These are phyloP conservation scores for Nicotiana knightiana DNA, from an alignment of 257 asterid genomes.

Conservation along the genomic window DNA sequence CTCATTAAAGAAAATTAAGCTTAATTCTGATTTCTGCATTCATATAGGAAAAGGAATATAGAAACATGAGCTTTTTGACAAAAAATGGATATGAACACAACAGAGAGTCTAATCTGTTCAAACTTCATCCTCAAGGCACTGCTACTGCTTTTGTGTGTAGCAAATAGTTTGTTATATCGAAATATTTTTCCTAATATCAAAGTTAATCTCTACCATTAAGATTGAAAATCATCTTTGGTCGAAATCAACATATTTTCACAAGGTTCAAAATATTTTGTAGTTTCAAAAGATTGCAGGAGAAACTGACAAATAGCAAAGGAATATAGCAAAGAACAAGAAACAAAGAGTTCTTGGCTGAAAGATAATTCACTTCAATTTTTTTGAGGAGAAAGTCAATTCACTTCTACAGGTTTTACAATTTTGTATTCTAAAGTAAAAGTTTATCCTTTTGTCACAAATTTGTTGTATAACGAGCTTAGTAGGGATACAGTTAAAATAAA, in stretches of 20 bases:
- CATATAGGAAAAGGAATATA: neutral
- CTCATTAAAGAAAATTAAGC: neutral
- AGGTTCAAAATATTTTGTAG: too few species aligned
- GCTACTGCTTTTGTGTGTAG: neutral
- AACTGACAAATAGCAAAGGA: too few species aligned
- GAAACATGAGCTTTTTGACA: neutral
- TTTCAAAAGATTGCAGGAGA: too few species aligned
- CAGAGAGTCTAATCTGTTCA: neutral
- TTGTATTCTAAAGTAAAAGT: neutral
- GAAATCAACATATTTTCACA: too few species aligned
- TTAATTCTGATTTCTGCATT: neutral
- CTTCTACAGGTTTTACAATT: neutral
- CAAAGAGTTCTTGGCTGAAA: neutral
- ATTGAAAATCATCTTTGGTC: too few species aligned
- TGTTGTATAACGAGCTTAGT: neutral
- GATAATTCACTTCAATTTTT: neutral
- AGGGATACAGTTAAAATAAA: neutral
- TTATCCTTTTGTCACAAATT: neutral
- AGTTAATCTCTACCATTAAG: too few species aligned
- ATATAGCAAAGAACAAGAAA: neutral
- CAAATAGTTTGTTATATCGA: neutral
- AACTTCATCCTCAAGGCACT: neutral
- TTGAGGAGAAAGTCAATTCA: neutral
- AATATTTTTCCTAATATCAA: too few species aligned
- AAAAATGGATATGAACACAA: neutral